Conservation (phyloP, 176 grass and related monocot species). For the Raddia distichophylla region DNA sequence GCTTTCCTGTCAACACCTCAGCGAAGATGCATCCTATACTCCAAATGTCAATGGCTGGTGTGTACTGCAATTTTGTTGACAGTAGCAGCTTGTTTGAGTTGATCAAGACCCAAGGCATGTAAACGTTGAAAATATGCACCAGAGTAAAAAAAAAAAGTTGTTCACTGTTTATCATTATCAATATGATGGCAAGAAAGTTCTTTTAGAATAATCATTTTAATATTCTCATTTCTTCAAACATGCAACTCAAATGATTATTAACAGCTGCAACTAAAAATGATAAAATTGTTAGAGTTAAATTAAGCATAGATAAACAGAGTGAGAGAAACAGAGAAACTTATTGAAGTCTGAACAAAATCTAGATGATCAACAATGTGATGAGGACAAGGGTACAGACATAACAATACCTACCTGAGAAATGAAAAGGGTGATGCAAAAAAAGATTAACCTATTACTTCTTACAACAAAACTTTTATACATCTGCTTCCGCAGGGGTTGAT, state of each 20-base stretch:
- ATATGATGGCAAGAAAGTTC: not conserved
- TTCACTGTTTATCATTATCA: slow-evolving; percentile 6
- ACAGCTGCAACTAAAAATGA: not conserved
- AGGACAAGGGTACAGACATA: slow-evolving; percentile 7
- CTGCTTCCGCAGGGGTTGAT: not conserved
- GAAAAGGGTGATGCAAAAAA: not conserved
- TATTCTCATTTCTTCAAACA: not conserved
- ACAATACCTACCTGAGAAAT: not conserved
- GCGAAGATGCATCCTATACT: slow-evolving; percentile 99
- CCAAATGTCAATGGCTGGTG: slow-evolving; percentile 98
- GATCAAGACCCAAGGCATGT: not conserved
- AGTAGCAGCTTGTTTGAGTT: slow-evolving; percentile 24
- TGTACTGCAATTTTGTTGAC: slow-evolving; percentile 84
- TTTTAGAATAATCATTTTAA: not conserved
- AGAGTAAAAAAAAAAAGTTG: not conserved
- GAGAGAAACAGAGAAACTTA: not conserved
- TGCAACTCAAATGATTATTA: slow-evolving; percentile 3
- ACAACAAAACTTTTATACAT: slow-evolving; percentile 21
- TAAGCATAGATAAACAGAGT: not conserved
- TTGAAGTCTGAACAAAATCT: not conserved
- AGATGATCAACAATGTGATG: slow-evolving; percentile 1
- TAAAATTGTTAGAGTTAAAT: not conserved
- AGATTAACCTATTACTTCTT: not conserved
- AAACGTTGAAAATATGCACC: slow-evolving; percentile 6
- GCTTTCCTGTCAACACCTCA: slow-evolving; percentile 93